Evolutionary conservation across 208 protist species (phyloP).

Genomic region (Leishmania gerbilli): DNA sequence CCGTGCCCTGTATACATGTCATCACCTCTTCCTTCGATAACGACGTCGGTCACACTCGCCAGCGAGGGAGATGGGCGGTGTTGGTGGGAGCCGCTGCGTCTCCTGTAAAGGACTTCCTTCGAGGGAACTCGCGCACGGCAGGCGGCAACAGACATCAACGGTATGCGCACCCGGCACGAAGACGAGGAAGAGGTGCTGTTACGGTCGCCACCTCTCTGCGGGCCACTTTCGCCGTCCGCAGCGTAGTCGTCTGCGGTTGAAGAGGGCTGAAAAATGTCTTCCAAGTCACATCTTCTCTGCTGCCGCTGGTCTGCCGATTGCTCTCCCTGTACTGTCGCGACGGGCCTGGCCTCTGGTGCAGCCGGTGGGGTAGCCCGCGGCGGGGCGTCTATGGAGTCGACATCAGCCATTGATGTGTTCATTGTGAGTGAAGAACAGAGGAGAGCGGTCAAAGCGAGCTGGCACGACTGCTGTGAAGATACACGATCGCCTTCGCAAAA

Average conservation of each 20-base stretch:
- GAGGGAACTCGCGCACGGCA: conserved; percentile 23
- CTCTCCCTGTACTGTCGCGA: not conserved
- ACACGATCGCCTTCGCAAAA: not conserved
- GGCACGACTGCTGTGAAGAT: not conserved
- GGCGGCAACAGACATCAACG: not conserved
- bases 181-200: conserved; percentile 5
- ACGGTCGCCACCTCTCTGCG: not conserved
- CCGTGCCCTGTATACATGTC: not conserved
- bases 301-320: not conserved
- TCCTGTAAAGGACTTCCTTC: conserved; percentile 23
- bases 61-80: conserved; percentile 1
- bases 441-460: not conserved
- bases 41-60: not conserved
- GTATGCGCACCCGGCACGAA: not conserved
- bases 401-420: conserved; percentile 24
- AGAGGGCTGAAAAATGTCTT: conserved; percentile 26
- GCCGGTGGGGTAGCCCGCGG: conserved; percentile 10
- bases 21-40: not conserved
- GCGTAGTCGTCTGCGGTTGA: not conserved
- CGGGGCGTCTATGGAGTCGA: conserved; percentile 27
- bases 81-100: conserved; percentile 1
- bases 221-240: not conserved
- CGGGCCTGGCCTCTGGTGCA: not conserved
- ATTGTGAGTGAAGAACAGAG: not conserved
- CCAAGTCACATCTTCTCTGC: conserved; percentile 9